phyloP scores from a whole-genome alignment of 2,329 filamentous ascomycete species.

The Xylariomycetidae sp. region DNA sequence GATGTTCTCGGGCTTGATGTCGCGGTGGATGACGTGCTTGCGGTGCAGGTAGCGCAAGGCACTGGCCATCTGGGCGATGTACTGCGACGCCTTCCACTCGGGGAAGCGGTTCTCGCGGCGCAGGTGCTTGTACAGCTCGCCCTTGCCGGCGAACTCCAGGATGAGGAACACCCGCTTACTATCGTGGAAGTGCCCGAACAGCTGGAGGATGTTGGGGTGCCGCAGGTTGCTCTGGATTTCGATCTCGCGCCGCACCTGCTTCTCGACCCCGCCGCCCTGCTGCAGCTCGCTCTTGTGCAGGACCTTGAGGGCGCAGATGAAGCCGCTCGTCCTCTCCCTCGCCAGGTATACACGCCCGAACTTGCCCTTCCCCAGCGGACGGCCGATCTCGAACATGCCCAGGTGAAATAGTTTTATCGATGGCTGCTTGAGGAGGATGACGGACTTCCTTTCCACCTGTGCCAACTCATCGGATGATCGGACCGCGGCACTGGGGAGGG shows the following conservation, averaged over 20 bases:
- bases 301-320: conserved; percentile 83
- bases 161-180: conserved; percentile 84
- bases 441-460: conserved; percentile 45
- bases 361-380: conserved; percentile 81
- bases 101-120: conserved; percentile 74
- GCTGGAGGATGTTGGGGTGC: conserved; percentile 77
- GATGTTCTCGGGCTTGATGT: conserved; percentile 98
- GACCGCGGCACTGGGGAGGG: conserved; percentile 36
- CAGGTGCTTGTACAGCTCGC: conserved; percentile 84
- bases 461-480: conserved; percentile 43
- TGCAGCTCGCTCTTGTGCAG: conserved; percentile 80
- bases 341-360: conserved; percentile 84
- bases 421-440: conserved; percentile 53
- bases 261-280: conserved; percentile 73
- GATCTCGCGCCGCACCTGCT: conserved; percentile 82
- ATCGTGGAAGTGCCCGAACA: conserved; percentile 87
- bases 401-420: conserved; percentile 68
- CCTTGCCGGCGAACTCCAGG: conserved; percentile 79
- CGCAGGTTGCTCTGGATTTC: conserved; percentile 86
- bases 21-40: conserved; percentile 95
- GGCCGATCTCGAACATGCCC: conserved; percentile 91
- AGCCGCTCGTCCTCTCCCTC: conserved; percentile 71
- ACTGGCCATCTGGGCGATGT: conserved; percentile 86
- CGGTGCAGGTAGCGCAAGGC: conserved; percentile 87
- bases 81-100: conserved; percentile 82